Evolutionary conservation across 2,329 filamentous ascomycete genomes (phyloP), one percentile per base, ranked within the genome.

Genomic region (Trichoderma sp.): DNA sequence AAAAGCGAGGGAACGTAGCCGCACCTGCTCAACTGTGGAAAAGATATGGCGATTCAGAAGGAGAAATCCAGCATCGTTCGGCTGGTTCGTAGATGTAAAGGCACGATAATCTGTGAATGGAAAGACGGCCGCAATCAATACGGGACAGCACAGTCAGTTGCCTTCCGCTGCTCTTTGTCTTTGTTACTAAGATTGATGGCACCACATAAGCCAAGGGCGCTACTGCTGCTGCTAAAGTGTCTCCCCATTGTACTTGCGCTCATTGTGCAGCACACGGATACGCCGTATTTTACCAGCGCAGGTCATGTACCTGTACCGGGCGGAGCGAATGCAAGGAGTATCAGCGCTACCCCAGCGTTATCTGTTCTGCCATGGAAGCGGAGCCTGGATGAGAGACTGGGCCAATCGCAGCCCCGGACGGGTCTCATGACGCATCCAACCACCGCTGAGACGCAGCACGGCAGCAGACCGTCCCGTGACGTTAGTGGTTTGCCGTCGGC

Each of bases 381-480:
- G 67, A 28, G 9, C 8, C 15, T 28, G 26, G 26, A 28, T 28
- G 3, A 28, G 26, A 28, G 26, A 28, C 26, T 28, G 3, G 26
- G 20, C 66, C 67, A 69, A 69, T 69, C 3, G 17, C 1, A 23
- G 59, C 47, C 47, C 58, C 12, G 26, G 57, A 23, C 28, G 28
- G 55, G 70, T 67, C 62, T 61, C 62, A 66, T 82, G 81, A 82
- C 80, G 80, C 80, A 80, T 73, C 76, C 74, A 75, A 75, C 76
- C 71, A 75, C 72, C 74, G 68, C 68, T 59, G 28, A 43, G 53
- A 59, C 57, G 64, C 66, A 69, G 65, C 36, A 72, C 50, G 57
- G 64, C 64, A 70, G 50, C 34, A 43, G 30, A 20, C 17, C 59
- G 39, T 53, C 71, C 71, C 71, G 71, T 72, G 71, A 72, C 71